Evolutionary conservation across 1,139 yeast genomes (phyloP), one percentile per base, ranked within the genome.

Genomic region (Blastobotrys arbuscula): DNA sequence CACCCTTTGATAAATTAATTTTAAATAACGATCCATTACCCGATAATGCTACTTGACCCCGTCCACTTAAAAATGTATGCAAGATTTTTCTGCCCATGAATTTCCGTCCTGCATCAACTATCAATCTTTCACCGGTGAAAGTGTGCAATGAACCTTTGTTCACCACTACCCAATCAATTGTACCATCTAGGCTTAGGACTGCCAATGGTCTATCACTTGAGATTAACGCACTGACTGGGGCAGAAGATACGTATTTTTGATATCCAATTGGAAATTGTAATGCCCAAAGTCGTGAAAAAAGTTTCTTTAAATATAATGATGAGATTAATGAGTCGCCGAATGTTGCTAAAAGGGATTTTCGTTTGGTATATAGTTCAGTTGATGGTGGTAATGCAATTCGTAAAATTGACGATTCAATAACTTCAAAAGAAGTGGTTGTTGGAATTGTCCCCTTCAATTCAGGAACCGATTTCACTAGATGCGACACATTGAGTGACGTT

Each of bases 371-470:
- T 31, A 78, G 54, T 9, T 75, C 69, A 4, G 78, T 65, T 1
- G 78, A 75, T 6, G 78, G 69, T 3, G 82, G 81, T 15, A 78
- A 58, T 34, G 71, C 67, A 39, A 78, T 69, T 47, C 71, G 71
- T 43, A 78, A 58, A 40, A 78, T 54, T 16, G 75, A 68, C 9
- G 72, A 45, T 9, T 45, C 48, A 20, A 45, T 16, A 3, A 45
- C 48, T 26, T 45, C 48, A 24, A 45, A 45, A 9, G 43, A 33
- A 6, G 44, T 31, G 3, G 33, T 30, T 2, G 35, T n/a, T 33
- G 28, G 13, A 39, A 16, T 23, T 18, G n/a, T 30, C 18, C 21
- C 43, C n/a, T 30, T 39, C 28, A 53, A 42, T 16, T 52, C 53
- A 2, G 53, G 52, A 23, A 53, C 55, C 21, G 42, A 44, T 24